Base-by-base conservation (phyloP, 495 filamentous ascomycete species). In the Bacidia rubella region DNA sequence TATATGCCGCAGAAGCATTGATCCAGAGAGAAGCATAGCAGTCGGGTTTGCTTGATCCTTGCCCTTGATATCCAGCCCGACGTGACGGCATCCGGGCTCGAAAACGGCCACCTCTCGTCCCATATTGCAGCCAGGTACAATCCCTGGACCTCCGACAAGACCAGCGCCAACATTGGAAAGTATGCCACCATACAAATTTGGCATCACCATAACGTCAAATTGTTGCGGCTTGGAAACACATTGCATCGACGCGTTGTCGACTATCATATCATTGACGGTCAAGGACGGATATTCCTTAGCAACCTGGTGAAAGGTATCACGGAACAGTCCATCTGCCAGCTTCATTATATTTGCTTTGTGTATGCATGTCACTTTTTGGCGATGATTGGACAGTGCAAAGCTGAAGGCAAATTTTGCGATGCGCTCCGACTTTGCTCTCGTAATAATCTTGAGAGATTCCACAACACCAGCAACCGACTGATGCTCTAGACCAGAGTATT, bases 311-410 rank as follows among this genome's bases (percentile, higher is more conserved):
- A 97, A 92, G 44, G 92, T 98, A 70, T 83, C 87, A 64, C 92
- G 85, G 83, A 98, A 98, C 54, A 98, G 83, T 72, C 92, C 92
- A 63, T 97, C 92, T 69, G 90, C 90, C 48, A 98, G 76, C 78
- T 98, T 97, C 92, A 98, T 98, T 74, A 98, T 98, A 75, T 97
- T 98, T 65, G 92, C 93, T 76, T 98, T 98, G 79, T 98, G 93
- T 62, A 98, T 95, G 70, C 89, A 95, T 57, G 90, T 97, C 24
- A 97, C 87, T 81, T 95, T 97, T 76, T 92, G 87, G 63, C 93
- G 78, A 80, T 94, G 88, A 75, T 97, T 98, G 62, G 93, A 92
- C 42, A 95, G 82, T 15, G 92, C 92, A 66, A 97, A 98, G 69
- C 83, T 82, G 71, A 97, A 95, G 46, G 93, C 92, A 62, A 98